Percentiles rank a stretch among this genome's conserved stretches.
Evolutionary conservation across 805 yeast genomes (phyloP).

Genomic region (Ogataea degrootiae): DNA sequence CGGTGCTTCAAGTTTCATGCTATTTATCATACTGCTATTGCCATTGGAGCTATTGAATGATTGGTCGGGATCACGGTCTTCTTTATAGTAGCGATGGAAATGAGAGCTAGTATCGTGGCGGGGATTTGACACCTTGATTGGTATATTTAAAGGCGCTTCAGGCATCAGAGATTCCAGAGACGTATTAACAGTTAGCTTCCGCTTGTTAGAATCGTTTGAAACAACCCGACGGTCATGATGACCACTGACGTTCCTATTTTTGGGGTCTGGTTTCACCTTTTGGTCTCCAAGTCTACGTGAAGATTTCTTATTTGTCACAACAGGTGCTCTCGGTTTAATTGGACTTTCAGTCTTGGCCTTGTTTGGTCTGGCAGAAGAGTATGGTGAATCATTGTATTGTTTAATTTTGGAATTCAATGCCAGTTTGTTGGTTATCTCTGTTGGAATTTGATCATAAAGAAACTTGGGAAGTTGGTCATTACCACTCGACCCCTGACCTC

Average conservation of each 20-base stretch:
- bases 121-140: slow-evolving; percentile 12
- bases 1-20: neutral
- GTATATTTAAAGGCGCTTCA: slow-evolving; percentile 8
- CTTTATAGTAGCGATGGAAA: neutral
- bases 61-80: neutral
- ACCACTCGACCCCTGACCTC: neutral
- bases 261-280: neutral
- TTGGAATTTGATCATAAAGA: slow-evolving; percentile 27
- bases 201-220: slow-evolving; percentile 1
- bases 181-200: slow-evolving; percentile 17
- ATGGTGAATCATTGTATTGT: slow-evolving; percentile 22
- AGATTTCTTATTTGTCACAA: too few species aligned
- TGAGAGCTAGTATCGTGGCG: neutral
- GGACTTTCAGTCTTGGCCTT: neutral
- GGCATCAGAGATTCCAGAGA: slow-evolving; percentile 9
- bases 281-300: too few species aligned
- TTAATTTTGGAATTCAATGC: slow-evolving; percentile 20
- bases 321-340: neutral
- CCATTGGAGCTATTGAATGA: neutral
- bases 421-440: slow-evolving; percentile 21
- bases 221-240: neutral
- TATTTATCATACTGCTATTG: neutral
- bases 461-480: slow-evolving; percentile 24
- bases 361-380: slow-evolving; percentile 13
- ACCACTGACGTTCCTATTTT: neutral